Evolutionary conservation across 140 eudicot genomes (phyloP).

Genomic region (Cichorium intybus): DNA sequence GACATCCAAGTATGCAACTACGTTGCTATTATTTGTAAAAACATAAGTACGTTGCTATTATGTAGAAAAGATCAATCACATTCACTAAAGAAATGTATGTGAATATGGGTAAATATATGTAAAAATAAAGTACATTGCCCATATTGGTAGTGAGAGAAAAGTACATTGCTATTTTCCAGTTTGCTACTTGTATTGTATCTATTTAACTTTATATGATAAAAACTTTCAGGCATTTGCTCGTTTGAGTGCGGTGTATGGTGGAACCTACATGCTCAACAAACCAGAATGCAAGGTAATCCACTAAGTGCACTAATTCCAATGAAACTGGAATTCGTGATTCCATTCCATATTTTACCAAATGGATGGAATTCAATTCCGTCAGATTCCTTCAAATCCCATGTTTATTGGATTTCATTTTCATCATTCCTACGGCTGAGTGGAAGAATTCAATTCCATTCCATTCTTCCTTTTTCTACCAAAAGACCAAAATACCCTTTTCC

Average conservation of each 20-base stretch:
- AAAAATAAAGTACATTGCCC: no score
- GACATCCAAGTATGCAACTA: no score
- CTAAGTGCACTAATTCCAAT: background rate
- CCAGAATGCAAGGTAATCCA: constrained; percentile 69
- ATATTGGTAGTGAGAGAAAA: no score
- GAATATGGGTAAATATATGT: no score
- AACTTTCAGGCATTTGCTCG: constrained; percentile 66
- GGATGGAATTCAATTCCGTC: background rate
- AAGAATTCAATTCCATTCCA: background rate
- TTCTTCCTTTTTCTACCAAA: background rate
- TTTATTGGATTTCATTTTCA: background rate
- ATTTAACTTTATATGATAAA: constrained; percentile 5
- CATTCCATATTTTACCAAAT: background rate
- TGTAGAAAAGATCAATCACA: no score
- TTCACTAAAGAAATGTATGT: no score
- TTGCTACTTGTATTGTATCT: background rate
- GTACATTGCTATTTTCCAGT: no score
- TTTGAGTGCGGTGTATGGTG: constrained; percentile 79
- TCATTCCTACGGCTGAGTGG: background rate
- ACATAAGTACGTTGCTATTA: no score
- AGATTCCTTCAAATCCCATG: no score
- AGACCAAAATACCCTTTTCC: background rate
- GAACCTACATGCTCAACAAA: constrained; percentile 84
- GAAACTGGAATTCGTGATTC: background rate
- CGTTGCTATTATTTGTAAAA: no score